These are phyloP conservation scores for Spinacia oleracea DNA, from an alignment of 179 eudicot genomes.

Conservation along the genomic window DNA sequence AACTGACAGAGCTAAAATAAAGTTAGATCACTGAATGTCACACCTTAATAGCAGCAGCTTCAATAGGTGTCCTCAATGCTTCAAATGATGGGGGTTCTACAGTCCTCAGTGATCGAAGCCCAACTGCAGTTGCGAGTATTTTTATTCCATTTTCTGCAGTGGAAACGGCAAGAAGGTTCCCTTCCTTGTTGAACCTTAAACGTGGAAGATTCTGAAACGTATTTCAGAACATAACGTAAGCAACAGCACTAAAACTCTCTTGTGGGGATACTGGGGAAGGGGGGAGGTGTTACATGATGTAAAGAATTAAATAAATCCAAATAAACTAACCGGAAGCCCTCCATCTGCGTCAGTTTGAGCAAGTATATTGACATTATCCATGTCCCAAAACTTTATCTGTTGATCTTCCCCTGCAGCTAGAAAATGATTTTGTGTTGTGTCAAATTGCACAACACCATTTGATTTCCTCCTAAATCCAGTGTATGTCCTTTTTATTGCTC, in stretches of 20 bases:
- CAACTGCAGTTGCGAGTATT: slow-evolving; percentile 70
- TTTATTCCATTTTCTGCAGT: slow-evolving; percentile 75
- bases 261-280: neutral
- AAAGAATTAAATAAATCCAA: neutral
- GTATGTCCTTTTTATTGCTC: slow-evolving; percentile 78
- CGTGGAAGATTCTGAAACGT: slow-evolving; percentile 65
- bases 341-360: slow-evolving; percentile 80
- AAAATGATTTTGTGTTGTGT: slow-evolving; percentile 84
- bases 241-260: neutral
- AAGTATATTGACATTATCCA: slow-evolving; percentile 63
- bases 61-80: slow-evolving; percentile 66
- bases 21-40: slow-evolving; percentile 21
- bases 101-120: slow-evolving; percentile 62
- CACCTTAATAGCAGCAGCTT: slow-evolving; percentile 80
- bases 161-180: slow-evolving; percentile 84
- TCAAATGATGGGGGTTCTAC: slow-evolving; percentile 73
- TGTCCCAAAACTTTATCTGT: slow-evolving; percentile 96
- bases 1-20: neutral
- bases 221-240: slow-evolving; percentile 12
- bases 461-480: slow-evolving; percentile 77
- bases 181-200: slow-evolving; percentile 87
- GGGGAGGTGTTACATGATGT: neutral
- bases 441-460: slow-evolving; percentile 81
- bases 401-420: slow-evolving; percentile 91
- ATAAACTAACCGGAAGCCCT: slow-evolving; percentile 77